Evolutionary conservation across 2,329 filamentous ascomycete species (phyloP).

Genomic region (Xylaria sp.): DNA sequence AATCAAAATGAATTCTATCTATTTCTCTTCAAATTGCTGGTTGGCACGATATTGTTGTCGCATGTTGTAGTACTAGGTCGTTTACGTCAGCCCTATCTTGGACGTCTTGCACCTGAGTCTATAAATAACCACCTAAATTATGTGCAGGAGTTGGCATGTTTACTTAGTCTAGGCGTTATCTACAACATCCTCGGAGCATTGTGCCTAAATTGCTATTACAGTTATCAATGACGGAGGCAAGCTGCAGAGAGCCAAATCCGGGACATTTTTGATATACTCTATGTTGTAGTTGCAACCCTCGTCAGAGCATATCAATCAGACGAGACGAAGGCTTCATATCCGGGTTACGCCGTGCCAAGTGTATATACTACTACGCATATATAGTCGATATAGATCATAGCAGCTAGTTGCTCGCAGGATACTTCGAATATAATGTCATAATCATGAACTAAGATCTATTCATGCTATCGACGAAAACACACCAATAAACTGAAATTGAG

Average conservation of each 20-base stretch:
- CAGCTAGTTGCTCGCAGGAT: background rate
- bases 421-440: background rate
- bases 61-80: background rate
- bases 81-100: background rate
- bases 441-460: background rate
- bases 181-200: constrained; percentile 2
- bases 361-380: background rate
- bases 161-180: constrained; percentile 3
- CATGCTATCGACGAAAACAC: too few relatives aligned
- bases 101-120: background rate
- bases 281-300: constrained; percentile 22
- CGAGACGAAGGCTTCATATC: constrained; percentile 17
- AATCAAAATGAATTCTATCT: background rate
- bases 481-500: background rate
- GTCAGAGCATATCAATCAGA: constrained; percentile 7
- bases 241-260: constrained; percentile 1
- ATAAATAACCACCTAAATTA: background rate
- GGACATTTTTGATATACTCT: background rate
- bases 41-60: background rate
- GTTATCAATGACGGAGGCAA: background rate
- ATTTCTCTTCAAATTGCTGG: background rate
- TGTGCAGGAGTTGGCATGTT: background rate
- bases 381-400: background rate
- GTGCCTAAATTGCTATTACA: constrained; percentile 20
- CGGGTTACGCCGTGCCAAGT: constrained; percentile 2